Conservation (phyloP, 129 eudicot species). For the Helianthus tuberosus region DNA sequence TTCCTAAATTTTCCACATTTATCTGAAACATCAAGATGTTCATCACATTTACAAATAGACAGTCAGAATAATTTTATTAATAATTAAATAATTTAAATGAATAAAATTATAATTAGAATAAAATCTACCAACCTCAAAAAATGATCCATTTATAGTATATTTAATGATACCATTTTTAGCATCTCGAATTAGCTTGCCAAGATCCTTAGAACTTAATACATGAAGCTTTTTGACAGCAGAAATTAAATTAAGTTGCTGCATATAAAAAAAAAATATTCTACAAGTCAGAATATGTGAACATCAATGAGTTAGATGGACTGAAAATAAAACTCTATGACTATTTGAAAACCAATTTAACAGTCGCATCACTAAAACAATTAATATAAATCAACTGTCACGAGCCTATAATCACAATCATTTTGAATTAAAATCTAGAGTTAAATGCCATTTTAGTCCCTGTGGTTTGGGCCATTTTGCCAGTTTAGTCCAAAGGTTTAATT, state of each 20-base stretch:
- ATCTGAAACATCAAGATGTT: constrained; percentile 49
- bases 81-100: neutral
- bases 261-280: constrained; percentile 10
- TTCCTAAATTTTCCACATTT: constrained; percentile 55
- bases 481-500: too few species aligned
- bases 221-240: constrained; percentile 66
- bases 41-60: neutral
- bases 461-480: too few species aligned
- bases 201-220: constrained; percentile 52
- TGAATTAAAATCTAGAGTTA: too few species aligned
- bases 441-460: too few species aligned
- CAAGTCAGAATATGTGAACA: constrained; percentile 10
- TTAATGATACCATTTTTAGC: constrained; percentile 41
- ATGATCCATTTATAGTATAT: constrained; percentile 45
- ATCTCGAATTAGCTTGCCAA: constrained; percentile 52
- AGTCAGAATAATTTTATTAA: neutral
- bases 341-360: too few species aligned
- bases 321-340: too few species aligned
- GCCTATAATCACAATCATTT: too few species aligned
- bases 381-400: too few species aligned
- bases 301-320: neutral
- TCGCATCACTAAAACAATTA: too few species aligned
- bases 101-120: neutral
- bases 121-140: constrained; percentile 48
- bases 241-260: constrained; percentile 60